These are phyloP conservation scores for Davidsoniella australis DNA, from an alignment of 2,329 filamentous ascomycete species.

Conservation along the genomic window DNA sequence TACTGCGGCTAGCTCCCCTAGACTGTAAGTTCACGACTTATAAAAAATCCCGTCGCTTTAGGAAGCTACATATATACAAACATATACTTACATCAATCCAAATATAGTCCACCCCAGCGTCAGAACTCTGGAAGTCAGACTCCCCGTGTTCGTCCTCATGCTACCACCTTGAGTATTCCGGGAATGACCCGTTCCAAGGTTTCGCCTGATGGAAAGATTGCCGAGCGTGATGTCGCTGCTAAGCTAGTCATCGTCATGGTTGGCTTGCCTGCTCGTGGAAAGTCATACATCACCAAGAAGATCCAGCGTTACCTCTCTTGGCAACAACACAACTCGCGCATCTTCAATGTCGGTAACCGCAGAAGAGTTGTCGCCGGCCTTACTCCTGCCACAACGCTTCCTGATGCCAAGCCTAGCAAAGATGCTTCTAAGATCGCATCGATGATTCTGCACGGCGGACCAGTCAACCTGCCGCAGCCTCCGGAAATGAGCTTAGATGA, in stretches of 20 bases:
- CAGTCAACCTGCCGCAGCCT: constrained; percentile 20
- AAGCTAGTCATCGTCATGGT: constrained; percentile 99
- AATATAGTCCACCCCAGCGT: constrained; percentile 43
- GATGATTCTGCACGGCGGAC: constrained; percentile 39
- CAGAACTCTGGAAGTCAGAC: constrained; percentile 64
- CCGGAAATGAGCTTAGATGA: constrained; percentile 11
- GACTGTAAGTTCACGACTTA: constrained; percentile 29
- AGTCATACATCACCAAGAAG: constrained; percentile 99
- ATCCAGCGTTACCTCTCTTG: constrained; percentile 87
- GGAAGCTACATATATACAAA: background rate
- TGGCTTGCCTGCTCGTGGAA: constrained; percentile 81
- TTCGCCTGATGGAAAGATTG: constrained; percentile 87
- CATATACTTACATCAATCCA: constrained; percentile 2
- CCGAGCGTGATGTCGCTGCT: constrained; percentile 81
- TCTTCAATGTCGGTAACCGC: constrained; percentile 94
- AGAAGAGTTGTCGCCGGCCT: constrained; percentile 60
- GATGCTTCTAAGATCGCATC: constrained; percentile 35
- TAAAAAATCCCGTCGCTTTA: background rate
- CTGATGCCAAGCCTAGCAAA: constrained; percentile 21
- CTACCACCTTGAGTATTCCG: constrained; percentile 91
- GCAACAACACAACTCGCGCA: constrained; percentile 88
- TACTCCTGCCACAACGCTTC: constrained; percentile 17
- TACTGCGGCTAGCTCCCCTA: constrained; percentile 40
- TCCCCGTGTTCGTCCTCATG: constrained; percentile 61
- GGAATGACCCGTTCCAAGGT: constrained; percentile 90